A percentile compares a stretch with the other conserved stretches of the same genome.
Evolutionary conservation across 345 rosid species (phyloP).

Genomic region (Murraya koenigii): DNA sequence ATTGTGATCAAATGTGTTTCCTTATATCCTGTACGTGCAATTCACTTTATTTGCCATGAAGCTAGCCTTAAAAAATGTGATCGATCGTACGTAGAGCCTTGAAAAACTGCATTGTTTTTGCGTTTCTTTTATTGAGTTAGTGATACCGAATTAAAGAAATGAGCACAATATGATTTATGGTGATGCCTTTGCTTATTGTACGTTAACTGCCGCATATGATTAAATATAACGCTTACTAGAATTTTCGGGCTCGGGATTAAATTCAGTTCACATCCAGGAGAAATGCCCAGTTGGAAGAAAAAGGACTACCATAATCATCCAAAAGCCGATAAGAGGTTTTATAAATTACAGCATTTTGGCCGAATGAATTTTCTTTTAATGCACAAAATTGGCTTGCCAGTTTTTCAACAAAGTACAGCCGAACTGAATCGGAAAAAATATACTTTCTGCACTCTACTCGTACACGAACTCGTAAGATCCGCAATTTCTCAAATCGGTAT

Average conservation of each 20-base stretch:
- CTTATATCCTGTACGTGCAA: background rate
- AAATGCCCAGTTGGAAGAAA: background rate
- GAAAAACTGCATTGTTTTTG: background rate
- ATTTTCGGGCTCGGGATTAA: background rate
- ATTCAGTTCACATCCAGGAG: background rate
- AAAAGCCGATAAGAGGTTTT: too few species aligned
- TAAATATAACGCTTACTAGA: background rate
- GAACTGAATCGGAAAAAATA: too few species aligned
- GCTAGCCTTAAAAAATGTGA: background rate
- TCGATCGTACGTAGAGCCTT: background rate
- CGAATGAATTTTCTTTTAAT: too few species aligned
- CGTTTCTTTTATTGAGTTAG: too few species aligned
- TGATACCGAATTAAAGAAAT: background rate
- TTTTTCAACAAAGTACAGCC: too few species aligned
- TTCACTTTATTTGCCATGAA: background rate
- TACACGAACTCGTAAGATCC: background rate
- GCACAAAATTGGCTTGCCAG: too few species aligned
- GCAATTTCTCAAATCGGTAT: background rate
- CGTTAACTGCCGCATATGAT: too few species aligned
- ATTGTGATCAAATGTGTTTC: background rate
- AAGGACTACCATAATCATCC: too few species aligned
- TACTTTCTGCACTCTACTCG: background rate
- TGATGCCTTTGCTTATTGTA: too few species aligned
- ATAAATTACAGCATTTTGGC: too few species aligned
- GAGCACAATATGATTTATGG: too few species aligned